Evolutionary conservation across 208 protist species (phyloP).

Genomic region (Naegleria lovaniensis): DNA sequence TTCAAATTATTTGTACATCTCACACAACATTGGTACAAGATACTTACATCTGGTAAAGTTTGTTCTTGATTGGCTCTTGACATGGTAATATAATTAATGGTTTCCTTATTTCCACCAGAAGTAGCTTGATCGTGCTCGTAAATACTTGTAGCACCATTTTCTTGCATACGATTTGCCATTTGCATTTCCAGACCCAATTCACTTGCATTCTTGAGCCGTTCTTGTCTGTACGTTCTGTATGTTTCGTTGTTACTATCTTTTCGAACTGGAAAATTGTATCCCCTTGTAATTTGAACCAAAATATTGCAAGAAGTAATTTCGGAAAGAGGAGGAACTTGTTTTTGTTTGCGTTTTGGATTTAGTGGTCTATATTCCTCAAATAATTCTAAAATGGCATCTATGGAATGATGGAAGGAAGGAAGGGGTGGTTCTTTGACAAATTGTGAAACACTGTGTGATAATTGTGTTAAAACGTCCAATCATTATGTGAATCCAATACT

Average conservation of each 20-base stretch:
- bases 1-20: too few relatives aligned
- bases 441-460: neutral
- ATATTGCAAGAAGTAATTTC: slow-evolving; percentile 13
- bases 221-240: neutral
- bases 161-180: neutral
- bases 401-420: neutral
- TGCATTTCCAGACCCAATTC: neutral
- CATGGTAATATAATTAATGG: slow-evolving; percentile 2
- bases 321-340: neutral
- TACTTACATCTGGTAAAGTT: neutral
- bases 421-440: neutral
- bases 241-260: neutral
- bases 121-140: neutral
- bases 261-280: slow-evolving; percentile 1
- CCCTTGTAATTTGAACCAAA: neutral
- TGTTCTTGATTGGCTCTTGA: neutral
- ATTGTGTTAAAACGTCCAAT: neutral
- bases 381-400: neutral
- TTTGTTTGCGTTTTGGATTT: neutral
- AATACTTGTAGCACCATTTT: neutral
- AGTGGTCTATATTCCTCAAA: slow-evolving; percentile 8
- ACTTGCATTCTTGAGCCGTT: neutral
- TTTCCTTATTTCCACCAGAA: neutral
- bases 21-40: neutral
- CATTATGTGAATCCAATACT: neutral